Evolutionary conservation across 331 rosid genomes (phyloP), one percentile per base, ranked within the genome.

Genomic region (Malus hybrid): DNA sequence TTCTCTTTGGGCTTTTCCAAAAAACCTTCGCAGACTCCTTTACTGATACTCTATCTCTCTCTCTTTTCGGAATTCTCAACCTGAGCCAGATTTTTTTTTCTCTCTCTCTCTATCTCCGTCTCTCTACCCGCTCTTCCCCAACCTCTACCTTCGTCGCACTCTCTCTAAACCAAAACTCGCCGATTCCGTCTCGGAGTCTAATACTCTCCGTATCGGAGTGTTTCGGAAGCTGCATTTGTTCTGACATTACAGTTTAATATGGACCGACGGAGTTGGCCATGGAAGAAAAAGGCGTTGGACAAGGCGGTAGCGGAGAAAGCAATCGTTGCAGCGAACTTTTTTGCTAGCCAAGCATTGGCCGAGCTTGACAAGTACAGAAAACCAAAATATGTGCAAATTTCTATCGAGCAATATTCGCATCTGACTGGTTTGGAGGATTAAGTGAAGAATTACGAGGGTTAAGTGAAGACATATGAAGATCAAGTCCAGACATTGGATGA

Each of bases 231-330:
- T 75, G 83, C 87, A 77, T 83, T 86, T 64, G 46, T 44, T 71
- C 84, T 56, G 85, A 67, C 48, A 29, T 39, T 79, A 33, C 48
- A 86, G 82, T 78, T 68, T 81, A 78, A 74, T 31, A 95, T 95
- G 99, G 99, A 94, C 73, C 88, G 97, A 33, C 88, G 93, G 50
- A 75, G 99, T 57, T 95, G 99, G 99, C 99, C 99, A 1, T 95
- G 99, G 99, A 95, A 95, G 97, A 95, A 95, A 81, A 95, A 95
- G 71, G 87, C 93, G 54, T 88, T 98, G 2, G 99, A 92, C 69
- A 95, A 90, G 84, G 81, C 86, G 59, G 86, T 87, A 64, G 72
- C 80, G 62, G 99, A 90, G 79, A 95, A 85, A 80, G 89, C 88
- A 3, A 73, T 77, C 57, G 82, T 89, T 55, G 76, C 81, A 20